These are phyloP conservation scores for Ascobolus immersus DNA, from an alignment of 495 filamentous ascomycete species.

Conservation along the genomic window DNA sequence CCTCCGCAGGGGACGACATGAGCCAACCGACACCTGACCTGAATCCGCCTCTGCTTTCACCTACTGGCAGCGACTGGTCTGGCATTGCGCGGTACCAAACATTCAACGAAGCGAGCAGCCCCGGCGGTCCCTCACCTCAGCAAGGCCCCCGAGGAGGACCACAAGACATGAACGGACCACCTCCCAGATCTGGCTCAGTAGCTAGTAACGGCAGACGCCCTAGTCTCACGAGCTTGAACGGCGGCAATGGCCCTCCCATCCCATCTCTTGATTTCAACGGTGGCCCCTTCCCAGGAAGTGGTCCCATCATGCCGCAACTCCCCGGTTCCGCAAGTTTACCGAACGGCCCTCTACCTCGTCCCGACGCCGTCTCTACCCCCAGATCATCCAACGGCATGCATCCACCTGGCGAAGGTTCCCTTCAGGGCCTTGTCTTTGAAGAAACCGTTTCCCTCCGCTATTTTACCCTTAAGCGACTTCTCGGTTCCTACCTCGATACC, in stretches of 20 bases:
- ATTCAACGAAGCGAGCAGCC: constrained; percentile 27
- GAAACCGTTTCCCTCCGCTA: constrained; percentile 61
- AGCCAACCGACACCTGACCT: no score
- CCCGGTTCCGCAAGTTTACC: constrained; percentile 12
- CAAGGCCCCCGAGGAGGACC: constrained; percentile 8
- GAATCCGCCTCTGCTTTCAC: no score
- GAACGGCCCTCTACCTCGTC: constrained; percentile 55
- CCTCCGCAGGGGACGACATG: no score
- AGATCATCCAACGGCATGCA: constrained; percentile 47
- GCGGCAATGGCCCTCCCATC: not conserved
- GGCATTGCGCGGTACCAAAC: constrained; percentile 47
- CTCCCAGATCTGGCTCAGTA: constrained; percentile 40
- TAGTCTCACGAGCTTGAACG: constrained; percentile 9
- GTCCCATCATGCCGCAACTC: no score
- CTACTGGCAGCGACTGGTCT: constrained; percentile 71
- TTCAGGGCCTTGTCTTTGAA: constrained; percentile 31
- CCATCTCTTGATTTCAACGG: not conserved
- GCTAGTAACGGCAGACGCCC: constrained; percentile 24
- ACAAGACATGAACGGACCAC: constrained; percentile 20
- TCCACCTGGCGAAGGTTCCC: constrained; percentile 4
- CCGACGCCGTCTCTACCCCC: constrained; percentile 54
- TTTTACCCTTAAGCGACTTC: constrained; percentile 46
- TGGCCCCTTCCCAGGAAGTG: constrained; percentile 13
- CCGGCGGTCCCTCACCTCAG: constrained; percentile 18
- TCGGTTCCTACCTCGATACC: constrained; percentile 43